These are phyloP conservation scores for Talaromyces sp. DNA, from an alignment of 2,329 filamentous ascomycete species.

Conservation along the genomic window DNA sequence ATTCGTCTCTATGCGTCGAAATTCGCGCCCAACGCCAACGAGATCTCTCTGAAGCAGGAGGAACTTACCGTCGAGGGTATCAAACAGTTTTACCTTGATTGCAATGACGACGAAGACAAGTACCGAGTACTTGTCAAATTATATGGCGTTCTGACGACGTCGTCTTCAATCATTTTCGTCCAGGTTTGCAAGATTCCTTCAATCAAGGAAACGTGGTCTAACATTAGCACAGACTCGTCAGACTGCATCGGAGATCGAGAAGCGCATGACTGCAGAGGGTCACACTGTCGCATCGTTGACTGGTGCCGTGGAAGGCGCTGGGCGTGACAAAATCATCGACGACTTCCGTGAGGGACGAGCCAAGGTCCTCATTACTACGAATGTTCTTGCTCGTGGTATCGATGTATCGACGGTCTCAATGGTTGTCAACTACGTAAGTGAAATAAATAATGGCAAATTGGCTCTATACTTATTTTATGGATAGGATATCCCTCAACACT, in stretches of 20 bases:
- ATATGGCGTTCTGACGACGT: slow-evolving; percentile 93
- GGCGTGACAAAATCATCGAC: slow-evolving; percentile 79
- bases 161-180: slow-evolving; percentile 97
- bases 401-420: slow-evolving; percentile 89
- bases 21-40: slow-evolving; percentile 81
- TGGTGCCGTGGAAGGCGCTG: slow-evolving; percentile 75
- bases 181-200: slow-evolving; percentile 52
- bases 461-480: slow-evolving; percentile 10
- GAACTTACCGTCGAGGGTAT: slow-evolving; percentile 96
- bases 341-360: slow-evolving; percentile 79
- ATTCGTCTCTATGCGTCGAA: slow-evolving; percentile 77
- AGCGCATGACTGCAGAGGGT: slow-evolving; percentile 78
- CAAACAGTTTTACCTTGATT: slow-evolving; percentile 97
- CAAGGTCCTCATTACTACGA: slow-evolving; percentile 97
- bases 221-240: slow-evolving; percentile 61
- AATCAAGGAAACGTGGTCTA: slow-evolving; percentile 11
- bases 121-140: slow-evolving; percentile 86
- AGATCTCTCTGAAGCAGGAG: slow-evolving; percentile 80
- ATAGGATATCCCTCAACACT: slow-evolving; percentile 63
- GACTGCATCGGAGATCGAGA: slow-evolving; percentile 79
- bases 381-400: slow-evolving; percentile 92
- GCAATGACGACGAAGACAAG: slow-evolving; percentile 72
- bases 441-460: not conserved
- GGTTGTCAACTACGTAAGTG: slow-evolving; percentile 85
- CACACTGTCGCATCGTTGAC: slow-evolving; percentile 90